Evolutionary conservation across 805 yeast species (phyloP), one percentile per base, ranked within the genome.

Genomic region (Yarrowia keelungensis): DNA sequence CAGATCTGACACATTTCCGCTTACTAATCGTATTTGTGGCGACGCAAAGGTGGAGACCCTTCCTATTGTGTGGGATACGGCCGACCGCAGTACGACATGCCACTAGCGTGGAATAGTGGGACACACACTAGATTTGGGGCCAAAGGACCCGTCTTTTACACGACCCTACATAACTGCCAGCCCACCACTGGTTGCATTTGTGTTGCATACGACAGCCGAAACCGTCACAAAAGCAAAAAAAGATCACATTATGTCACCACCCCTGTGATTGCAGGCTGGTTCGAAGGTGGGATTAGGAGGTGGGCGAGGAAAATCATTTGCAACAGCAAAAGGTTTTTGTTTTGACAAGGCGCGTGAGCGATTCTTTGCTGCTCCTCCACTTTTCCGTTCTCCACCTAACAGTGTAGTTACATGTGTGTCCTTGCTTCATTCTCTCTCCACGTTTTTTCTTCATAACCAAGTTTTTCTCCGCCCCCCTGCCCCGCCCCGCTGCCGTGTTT

Each of bases 181-280:
- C 56, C 56, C 56, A 51, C 56, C 56, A 36, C 56, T 51, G 56
- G 56, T 36, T 51, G 56, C 56, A 51, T 51, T 51, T 51, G 56
- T 51, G 56, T 51, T 51, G 56, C 56, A 51, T 51, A 51, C 56
- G 56, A 51, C 56, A 51, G 26, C 56, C 56, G 56, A 51, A 51
- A 51, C 56, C 56, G 56, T 51, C 56, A 51, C 56, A 51, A 51
- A 51, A 51, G 56, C 56, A 51, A 51, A 51, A 36, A n/a, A 11
- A 12, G 11, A 38, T 38, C 12, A 9, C 56, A 35, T 26, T 49
- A 35, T 50, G 56, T 50, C 56, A 50, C 56, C 56, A 36, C 56
- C 56, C 56, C 56, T 51, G 42, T 36, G 56, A 8, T 49, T 47
- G 36, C 51, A 14, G 51, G 36, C 51, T 47, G 36, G 51, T 26